phyloP scores from a whole-genome alignment of 768 basidiomycete species.

The Trametes maxima region DNA sequence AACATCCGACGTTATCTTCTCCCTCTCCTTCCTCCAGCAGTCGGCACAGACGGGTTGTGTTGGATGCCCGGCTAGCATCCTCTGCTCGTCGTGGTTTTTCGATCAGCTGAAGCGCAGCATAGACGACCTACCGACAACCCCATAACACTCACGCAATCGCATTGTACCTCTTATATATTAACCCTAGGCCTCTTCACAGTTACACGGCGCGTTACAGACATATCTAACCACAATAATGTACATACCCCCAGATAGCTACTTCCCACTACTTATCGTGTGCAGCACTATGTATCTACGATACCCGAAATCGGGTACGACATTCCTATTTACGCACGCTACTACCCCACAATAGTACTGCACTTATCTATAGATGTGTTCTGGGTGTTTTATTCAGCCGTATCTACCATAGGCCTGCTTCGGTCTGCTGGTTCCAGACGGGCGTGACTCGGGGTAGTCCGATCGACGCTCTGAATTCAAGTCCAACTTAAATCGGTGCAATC shows the following conservation, averaged over 20 bases:
- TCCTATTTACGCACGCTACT: too few relatives aligned
- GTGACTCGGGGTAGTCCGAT: constrained; percentile 21
- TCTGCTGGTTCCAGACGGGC: constrained; percentile 39
- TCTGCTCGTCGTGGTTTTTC: constrained; percentile 62
- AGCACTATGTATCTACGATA: not conserved
- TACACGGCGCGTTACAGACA: too few relatives aligned
- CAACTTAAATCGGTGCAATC: not conserved
- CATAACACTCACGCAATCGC: constrained; percentile 32
- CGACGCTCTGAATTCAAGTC: not conserved
- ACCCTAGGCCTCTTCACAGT: too few relatives aligned
- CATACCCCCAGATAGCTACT: too few relatives aligned
- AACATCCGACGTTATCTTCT: constrained; percentile 61
- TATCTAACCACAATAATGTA: too few relatives aligned
- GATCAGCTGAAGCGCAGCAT: constrained; percentile 56
- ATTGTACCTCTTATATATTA: not conserved
- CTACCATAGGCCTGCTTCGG: too few relatives aligned
- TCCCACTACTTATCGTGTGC: too few relatives aligned
- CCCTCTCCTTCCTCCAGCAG: constrained; percentile 57
- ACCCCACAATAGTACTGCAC: too few relatives aligned
- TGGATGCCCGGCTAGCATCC: constrained; percentile 66
- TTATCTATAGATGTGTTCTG: constrained; percentile 25
- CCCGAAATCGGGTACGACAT: not conserved
- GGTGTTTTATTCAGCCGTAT: too few relatives aligned
- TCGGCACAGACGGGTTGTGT: constrained; percentile 55
- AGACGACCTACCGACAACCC: constrained; percentile 51